Base-by-base conservation (phyloP, 495 filamentous ascomycete species). In the Xylaria bambusicola region DNA sequence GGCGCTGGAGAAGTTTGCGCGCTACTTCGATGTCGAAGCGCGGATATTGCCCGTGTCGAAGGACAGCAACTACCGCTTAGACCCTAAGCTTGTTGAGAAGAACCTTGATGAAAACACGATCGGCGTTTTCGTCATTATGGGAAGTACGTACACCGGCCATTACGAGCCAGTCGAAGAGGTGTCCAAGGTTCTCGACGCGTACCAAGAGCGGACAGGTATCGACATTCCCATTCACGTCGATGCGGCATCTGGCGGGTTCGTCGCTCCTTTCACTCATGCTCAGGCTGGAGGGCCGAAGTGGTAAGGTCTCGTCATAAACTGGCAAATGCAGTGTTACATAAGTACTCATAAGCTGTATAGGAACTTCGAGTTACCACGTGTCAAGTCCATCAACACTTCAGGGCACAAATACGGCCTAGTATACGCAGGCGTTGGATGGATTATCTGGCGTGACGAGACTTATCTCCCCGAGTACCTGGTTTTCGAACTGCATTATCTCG, bases 61-160 rank as follows among this genome's bases (percentile, higher is more conserved):
- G 55, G 78, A 84, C 67, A 88, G 84, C 56, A 71, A 81, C 4
- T 88, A 78, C 63, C 74, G 84, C 17, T 75, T 91, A 2, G 87
- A 91, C 62, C 80, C 86, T 1, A 76, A 85, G 10, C 66, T 85
- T 36, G 83, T 91, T 2, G 80, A 76, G 58, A 63, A 89, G 60
- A 89, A 84, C 48, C 75, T 91, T 33, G 88, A 91, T 62, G 88
- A 91, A 69, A 90, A 92, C 53, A 91, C 88, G 0, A 91, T 91
- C 62, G 88, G 89, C 5, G 73, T 92, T 3, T 92, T 91, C 68
- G 84, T 87, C 2, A 92, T 90, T 48, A 60, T 91, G 26, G 89
- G 88, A 12, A 84, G 79, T 52, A 92, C 89, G 0, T 91, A 91
- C 55, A 91, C 88, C 0, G 88, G 88, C 0, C 88, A 91, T 59